Base-by-base conservation (phyloP, 257 asterid species). In the Nicotiana tabacum region DNA sequence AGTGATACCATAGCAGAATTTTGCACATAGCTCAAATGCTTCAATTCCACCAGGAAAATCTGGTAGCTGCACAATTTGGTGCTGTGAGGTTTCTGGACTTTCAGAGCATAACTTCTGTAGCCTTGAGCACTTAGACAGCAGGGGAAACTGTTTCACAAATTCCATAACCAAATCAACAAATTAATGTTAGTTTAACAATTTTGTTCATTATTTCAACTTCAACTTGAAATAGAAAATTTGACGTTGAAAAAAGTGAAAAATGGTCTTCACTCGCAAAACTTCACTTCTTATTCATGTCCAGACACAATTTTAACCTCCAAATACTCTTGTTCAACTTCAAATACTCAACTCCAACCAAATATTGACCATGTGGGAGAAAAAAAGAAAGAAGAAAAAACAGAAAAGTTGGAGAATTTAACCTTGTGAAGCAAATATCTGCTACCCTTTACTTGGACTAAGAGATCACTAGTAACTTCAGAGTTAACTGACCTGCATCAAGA, bases 1-100 rank as follows among this genome's bases (percentile, higher is more conserved):
- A 17, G 97, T 93, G 69, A 93, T 93, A 64, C 98, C 97, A 66
- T 95, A 95, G 86, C 99, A 95, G 92, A 95, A 95, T 78, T 95
- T 95, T 0, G 99, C 99, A 70, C 99, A 95, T 6, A 89, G 53
- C 64, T 95, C 99, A 66, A 95, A 95, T 4, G 97, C 97, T 81
- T 95, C 98, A 4, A 87, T 83, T 1, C 97, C 98, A 1, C 98
- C 97, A 0, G 99, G 99, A 70, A 95, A 92, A 62, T 93, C 99
- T 6, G 93, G 91, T 51, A 95, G 86, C 76, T 91, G 93, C 61
- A 92, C 84, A 65, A 90, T 87, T 83, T 92, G 94, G 30, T 83
- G 88, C 30, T 86, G 90, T 4, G 95, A 82, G 48, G 94, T 81
- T 8, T 92, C 97, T 1, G 86, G 87, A 84, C 67, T 90, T 67